phyloP scores from a whole-genome alignment of 345 rosid species.

The rapeseed (Brassica napus) region Da-Ae NC_063444.1:9009001-9009500 shows the following conservation, averaged over 20 bases:
- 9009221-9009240: constrained; percentile 62
- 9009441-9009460: constrained; percentile 54
- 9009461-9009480: constrained; percentile 55
- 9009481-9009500: constrained; percentile 51
- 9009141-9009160: constrained; percentile 48
- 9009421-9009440: constrained; percentile 56
- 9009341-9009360: constrained; percentile 57
- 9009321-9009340: constrained; percentile 54
- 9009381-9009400: constrained; percentile 74
- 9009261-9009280: constrained; percentile 65
- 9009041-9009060: constrained; percentile 71
- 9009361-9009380: constrained; percentile 47
- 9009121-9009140: constrained; percentile 38
- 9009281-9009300: constrained; percentile 64
- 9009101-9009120: constrained; percentile 59
- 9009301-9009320: constrained; percentile 56
- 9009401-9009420: constrained; percentile 67
- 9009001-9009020: constrained; percentile 54
- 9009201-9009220: constrained; percentile 47
- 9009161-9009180: constrained; percentile 60
- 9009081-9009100: constrained; percentile 52
- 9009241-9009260: constrained; percentile 71
- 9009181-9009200: constrained; percentile 54
- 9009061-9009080: constrained; percentile 55
- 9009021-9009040: constrained; percentile 45